Evolutionary conservation across 257 asterid genomes (phyloP), one percentile per base, ranked within the genome.

Genomic region (Thymus quinquecostatus): DNA sequence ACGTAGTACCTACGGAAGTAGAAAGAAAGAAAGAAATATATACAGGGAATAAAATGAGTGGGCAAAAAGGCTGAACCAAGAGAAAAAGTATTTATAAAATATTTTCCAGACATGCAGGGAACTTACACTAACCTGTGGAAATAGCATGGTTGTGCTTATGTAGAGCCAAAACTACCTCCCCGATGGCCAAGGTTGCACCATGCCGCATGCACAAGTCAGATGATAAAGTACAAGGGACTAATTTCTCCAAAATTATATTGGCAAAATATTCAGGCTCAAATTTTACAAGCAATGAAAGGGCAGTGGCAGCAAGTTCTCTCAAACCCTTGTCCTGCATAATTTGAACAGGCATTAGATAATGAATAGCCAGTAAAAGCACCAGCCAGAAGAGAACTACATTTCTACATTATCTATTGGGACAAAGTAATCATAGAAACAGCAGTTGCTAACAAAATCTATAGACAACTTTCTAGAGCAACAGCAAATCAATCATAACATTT

Each of bases 151-250:
- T 86, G 71, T 71, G 73, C 79, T 83, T 63, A 76, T 89, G 83
- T 69, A 94, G 84, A 82, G 96, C 97, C 82, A 85, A 86, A 80
- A 88, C 75, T 78, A 94, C 88, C 82, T 90, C 96, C 72, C 97
- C 99, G 81, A 74, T 68, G 57, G 98, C 97, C 82, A 94, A 83
- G 63, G 94, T 89, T 86, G 97, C 93, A 83, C 99, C 99, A 67
- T 91, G 98, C 43, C 99, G 91, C 91, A 86, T 89, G 84, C 95
- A 94, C 78, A 94, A 83, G 83, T 94, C 99, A 85, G 99, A 78
- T 70, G 97, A 89, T 60, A 91, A 82, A 53, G 99, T 91, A 77
- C 85, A 81, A 74, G 99, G 96, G 75, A 85, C 81, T 84, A 91
- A 82, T 82, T 85, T 88, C 75, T 82, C 96, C 83, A 91, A 72